Percentiles rank a stretch among this genome's conserved stretches.
phyloP scores from a whole-genome alignment of 2,329 filamentous ascomycete species.

The Pseudogymnoascus verrucosus region DNA sequence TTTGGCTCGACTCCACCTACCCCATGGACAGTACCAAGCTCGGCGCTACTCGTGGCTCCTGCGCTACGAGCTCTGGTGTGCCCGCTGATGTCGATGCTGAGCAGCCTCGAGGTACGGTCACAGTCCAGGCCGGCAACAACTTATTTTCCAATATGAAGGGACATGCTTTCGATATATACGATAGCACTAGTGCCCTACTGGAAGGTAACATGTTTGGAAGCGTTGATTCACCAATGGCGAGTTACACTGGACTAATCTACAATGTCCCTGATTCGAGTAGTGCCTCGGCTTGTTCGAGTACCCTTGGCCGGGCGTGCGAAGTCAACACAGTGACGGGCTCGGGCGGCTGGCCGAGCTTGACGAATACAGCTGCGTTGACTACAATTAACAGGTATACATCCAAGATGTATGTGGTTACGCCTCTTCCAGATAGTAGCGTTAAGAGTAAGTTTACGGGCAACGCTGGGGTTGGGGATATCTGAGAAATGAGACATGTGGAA shows the following conservation, averaged over 20 bases:
- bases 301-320: neutral
- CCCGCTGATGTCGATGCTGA: slow-evolving; percentile 28
- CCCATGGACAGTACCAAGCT: too few relatives aligned
- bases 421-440: slow-evolving; percentile 23
- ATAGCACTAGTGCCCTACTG: slow-evolving; percentile 28
- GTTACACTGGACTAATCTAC: slow-evolving; percentile 12
- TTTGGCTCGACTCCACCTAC: too few relatives aligned
- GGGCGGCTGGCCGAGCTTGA: slow-evolving; percentile 18
- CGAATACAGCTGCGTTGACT: slow-evolving; percentile 22
- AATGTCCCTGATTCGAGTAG: slow-evolving; percentile 15
- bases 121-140: slow-evolving; percentile 35
- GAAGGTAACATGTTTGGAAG: slow-evolving; percentile 40
- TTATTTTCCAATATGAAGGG: slow-evolving; percentile 35
- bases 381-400: slow-evolving; percentile 26
- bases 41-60: too few relatives aligned
- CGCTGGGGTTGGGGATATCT: slow-evolving; percentile 25
- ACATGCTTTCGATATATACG: slow-evolving; percentile 37
- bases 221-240: slow-evolving; percentile 29
- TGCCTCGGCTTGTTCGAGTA: neutral
- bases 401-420: slow-evolving; percentile 26
- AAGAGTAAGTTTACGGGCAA: slow-evolving; percentile 24
- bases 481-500: neutral
- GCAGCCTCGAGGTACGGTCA: slow-evolving; percentile 28
- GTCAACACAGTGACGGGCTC: slow-evolving; percentile 12
- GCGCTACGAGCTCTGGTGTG: too few relatives aligned